A percentile compares a stretch with the other conserved stretches of the same genome.
These are phyloP conservation scores for Picea engelmannii DNA, from an alignment of 83 land plant species.

Conservation along the genomic window DNA sequence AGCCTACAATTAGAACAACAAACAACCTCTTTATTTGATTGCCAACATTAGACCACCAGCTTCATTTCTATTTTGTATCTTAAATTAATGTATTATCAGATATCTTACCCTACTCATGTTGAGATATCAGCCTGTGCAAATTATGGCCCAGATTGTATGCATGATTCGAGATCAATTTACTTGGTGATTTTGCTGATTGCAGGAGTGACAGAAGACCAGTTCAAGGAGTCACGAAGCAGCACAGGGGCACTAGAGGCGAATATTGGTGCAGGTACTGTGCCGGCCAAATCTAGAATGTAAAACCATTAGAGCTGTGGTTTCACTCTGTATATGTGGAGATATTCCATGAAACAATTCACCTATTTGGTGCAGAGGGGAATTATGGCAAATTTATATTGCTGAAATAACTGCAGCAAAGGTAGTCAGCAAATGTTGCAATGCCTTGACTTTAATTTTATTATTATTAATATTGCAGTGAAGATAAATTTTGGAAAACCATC, in stretches of 20 bases:
- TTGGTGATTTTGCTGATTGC: conserved; percentile 19
- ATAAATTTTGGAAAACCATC: not conserved
- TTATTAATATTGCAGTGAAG: not conserved
- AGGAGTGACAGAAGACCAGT: conserved; percentile 95
- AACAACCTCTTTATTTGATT: not conserved
- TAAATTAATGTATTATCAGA: not conserved
- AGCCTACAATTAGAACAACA: not conserved
- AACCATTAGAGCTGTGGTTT: not conserved
- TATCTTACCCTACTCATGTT: no score
- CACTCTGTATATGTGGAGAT: not conserved
- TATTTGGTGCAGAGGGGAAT: not conserved
- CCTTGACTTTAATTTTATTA: not conserved
- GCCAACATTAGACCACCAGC: not conserved
- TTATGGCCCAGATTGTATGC: not conserved
- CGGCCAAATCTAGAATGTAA: conserved; percentile 63
- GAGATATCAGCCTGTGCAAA: not conserved
- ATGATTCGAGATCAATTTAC: not conserved
- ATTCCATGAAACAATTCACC: not conserved
- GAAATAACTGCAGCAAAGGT: conserved; percentile 3
- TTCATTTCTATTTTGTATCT: not conserved
- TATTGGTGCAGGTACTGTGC: conserved; percentile 27
- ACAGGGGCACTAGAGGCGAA: conserved; percentile 16
- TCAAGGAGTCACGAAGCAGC: conserved; percentile 59
- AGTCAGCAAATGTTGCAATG: not conserved
- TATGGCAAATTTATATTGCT: not conserved